Percentiles rank a stretch among this genome's conserved stretches.
These are phyloP conservation scores for Orbilia oligospora DNA, from an alignment of 2,329 filamentous ascomycete species.

Conservation along the genomic window DNA sequence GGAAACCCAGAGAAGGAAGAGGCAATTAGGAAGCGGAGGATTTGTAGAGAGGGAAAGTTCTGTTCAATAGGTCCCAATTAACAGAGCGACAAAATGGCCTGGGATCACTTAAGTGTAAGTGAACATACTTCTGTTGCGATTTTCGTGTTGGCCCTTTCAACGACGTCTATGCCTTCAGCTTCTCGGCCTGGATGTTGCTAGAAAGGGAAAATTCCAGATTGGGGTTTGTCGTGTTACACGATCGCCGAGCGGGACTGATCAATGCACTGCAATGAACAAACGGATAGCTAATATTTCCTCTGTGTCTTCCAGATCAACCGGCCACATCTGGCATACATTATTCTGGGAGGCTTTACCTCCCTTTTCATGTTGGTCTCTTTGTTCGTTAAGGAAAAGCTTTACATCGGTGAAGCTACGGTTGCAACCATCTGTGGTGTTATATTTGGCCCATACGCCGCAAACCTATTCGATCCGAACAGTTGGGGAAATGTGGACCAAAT, in stretches of 20 bases:
- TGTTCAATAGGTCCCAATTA: slow-evolving; percentile 32
- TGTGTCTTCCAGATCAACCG: slow-evolving; percentile 76
- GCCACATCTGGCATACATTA: slow-evolving; percentile 98
- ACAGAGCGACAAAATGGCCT: slow-evolving; percentile 68
- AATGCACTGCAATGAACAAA: neutral
- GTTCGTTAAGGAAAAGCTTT: slow-evolving; percentile 97
- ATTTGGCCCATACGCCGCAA: slow-evolving; percentile 86
- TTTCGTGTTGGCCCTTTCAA: slow-evolving; percentile 15
- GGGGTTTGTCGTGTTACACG: slow-evolving; percentile 8
- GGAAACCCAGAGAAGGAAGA: slow-evolving; percentile 25
- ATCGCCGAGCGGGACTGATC: neutral
- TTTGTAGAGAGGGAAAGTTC: slow-evolving; percentile 19
- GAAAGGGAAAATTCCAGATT: slow-evolving; percentile 18
- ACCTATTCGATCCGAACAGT: slow-evolving; percentile 80
- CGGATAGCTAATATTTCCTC: slow-evolving; percentile 23
- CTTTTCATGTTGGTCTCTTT: slow-evolving; percentile 99
- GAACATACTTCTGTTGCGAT: slow-evolving; percentile 9
- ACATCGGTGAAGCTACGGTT: slow-evolving; percentile 98
- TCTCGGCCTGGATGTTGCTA: slow-evolving; percentile 3
- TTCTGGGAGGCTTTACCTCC: slow-evolving; percentile 95
- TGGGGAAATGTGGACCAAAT: slow-evolving; percentile 91
- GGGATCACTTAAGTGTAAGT: slow-evolving; percentile 69
- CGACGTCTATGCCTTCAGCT: slow-evolving; percentile 7
- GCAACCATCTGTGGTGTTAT: slow-evolving; percentile 89
- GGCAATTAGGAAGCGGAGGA: slow-evolving; percentile 40